phyloP scores from a whole-genome alignment of 139 green algal species.

The Microglena sp. region DNA sequence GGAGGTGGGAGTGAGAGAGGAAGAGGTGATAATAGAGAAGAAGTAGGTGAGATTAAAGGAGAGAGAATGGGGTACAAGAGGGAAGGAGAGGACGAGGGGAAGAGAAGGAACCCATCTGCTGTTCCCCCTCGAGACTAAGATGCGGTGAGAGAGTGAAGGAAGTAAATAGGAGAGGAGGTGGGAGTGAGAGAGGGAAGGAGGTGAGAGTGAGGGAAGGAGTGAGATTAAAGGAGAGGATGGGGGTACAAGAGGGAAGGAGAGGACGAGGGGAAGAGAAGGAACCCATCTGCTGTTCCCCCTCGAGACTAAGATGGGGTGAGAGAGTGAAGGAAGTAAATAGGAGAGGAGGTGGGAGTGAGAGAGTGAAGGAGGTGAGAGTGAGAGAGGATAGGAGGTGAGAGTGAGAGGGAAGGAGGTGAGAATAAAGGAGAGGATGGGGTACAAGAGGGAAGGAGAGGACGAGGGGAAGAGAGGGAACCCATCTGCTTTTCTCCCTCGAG shows the following conservation, averaged over 20 bases:
- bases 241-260: too few relatives aligned
- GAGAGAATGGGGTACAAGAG: too few relatives aligned
- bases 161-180: background rate
- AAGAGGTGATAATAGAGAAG: background rate
- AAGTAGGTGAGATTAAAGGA: background rate
- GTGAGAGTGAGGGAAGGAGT: background rate
- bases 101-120: too few relatives aligned
- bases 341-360: background rate
- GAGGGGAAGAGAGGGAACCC: too few relatives aligned
- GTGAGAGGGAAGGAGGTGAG: background rate
- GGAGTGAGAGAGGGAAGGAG: background rate
- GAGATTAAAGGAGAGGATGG: background rate
- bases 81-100: too few relatives aligned
- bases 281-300: too few relatives aligned
- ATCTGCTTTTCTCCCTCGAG: too few relatives aligned
- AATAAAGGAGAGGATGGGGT: background rate
- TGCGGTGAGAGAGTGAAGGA: background rate
- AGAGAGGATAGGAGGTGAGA: background rate
- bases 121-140: slow-evolving; percentile 1
- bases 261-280: too few relatives aligned
- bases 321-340: background rate
- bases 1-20: background rate
- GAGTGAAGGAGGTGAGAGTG: too few relatives aligned
- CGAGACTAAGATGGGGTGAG: background rate
- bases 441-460: too few relatives aligned